Percentiles rank a stretch among this genome's conserved stretches.
Conservation (phyloP, 2,329 filamentous ascomycete species). For the Fusarium sp. region DNA sequence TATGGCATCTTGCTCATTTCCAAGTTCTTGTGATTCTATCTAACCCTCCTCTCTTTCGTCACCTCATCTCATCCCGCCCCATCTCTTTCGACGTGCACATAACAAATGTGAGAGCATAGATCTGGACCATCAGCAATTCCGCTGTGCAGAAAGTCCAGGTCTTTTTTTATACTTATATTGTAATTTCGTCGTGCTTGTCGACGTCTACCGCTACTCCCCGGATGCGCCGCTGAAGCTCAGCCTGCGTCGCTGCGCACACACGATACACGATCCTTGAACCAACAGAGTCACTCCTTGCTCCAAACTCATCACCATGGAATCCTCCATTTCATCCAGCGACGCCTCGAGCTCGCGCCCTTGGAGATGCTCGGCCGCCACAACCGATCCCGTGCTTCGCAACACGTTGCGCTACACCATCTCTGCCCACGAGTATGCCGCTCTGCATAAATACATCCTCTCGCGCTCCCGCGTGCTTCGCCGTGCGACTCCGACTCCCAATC, state of each 20-base stretch:
- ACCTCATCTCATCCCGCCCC: not conserved
- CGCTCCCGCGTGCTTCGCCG: slow-evolving; percentile 68
- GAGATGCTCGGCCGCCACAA: slow-evolving; percentile 30
- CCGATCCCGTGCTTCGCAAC: slow-evolving; percentile 81
- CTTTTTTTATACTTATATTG: not conserved
- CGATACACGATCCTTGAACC: slow-evolving; percentile 14
- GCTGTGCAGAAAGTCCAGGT: slow-evolving; percentile 11
- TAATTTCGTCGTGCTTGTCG: slow-evolving; percentile 33
- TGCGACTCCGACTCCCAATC: slow-evolving; percentile 63
- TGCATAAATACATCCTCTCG: slow-evolving; percentile 85
- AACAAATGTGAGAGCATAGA: slow-evolving; percentile 25
- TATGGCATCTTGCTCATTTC: slow-evolving; percentile 35
- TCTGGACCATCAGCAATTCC: slow-evolving; percentile 19
- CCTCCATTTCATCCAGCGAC: slow-evolving; percentile 35
- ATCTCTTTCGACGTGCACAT: not conserved
- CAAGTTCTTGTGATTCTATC: slow-evolving; percentile 37
- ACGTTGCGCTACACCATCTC: slow-evolving; percentile 87
- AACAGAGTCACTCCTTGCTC: slow-evolving; percentile 6
- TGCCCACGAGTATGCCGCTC: slow-evolving; percentile 82
- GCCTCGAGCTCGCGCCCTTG: slow-evolving; percentile 35
- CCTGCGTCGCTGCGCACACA: slow-evolving; percentile 35
- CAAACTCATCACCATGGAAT: slow-evolving; percentile 30
- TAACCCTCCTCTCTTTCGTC: slow-evolving; percentile 25
- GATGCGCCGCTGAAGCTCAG: slow-evolving; percentile 43
- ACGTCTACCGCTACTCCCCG: slow-evolving; percentile 30